Conservation (phyloP, 2,329 filamentous ascomycete species). For the Xylaria sp. region DNA sequence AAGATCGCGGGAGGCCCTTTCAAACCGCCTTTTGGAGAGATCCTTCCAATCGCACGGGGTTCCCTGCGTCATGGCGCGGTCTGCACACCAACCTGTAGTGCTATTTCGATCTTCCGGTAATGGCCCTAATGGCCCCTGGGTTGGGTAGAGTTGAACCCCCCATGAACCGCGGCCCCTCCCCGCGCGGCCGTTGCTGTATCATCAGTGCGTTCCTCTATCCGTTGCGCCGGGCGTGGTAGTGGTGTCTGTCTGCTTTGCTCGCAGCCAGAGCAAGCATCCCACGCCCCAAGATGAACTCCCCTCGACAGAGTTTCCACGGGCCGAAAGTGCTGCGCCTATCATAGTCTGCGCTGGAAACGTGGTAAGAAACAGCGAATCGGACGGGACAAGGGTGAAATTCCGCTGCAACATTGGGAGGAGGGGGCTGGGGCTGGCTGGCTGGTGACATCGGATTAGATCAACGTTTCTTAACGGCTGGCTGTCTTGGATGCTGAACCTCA, state of each 20-base stretch:
- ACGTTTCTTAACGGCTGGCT: conserved; percentile 14
- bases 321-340: conserved; percentile 27
- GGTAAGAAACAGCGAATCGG: conserved; percentile 20
- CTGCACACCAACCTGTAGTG: conserved; percentile 19
- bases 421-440: conserved; percentile 16
- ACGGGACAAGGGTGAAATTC: conserved; percentile 20
- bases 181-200: conserved; percentile 23
- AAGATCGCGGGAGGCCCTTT: conserved; percentile 28
- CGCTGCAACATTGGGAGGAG: conserved; percentile 26
- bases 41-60: conserved; percentile 27
- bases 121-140: conserved; percentile 16
- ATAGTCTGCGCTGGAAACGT: conserved; percentile 13
- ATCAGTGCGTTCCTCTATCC: conserved; percentile 7
- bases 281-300: conserved; percentile 16
- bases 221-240: conserved; percentile 9
- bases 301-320: conserved; percentile 20
- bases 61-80: conserved; percentile 17
- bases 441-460: conserved; percentile 22
- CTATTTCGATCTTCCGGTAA: conserved; percentile 24
- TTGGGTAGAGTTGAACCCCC: conserved; percentile 15
- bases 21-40: conserved; percentile 21
- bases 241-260: conserved; percentile 8
- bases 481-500: conserved; percentile 16
- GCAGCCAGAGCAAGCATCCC: no score
- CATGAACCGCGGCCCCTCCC: conserved; percentile 18